Base-by-base conservation (phyloP, 2,329 filamentous ascomycete species). In the Aspergillus fischeri region DNA sequence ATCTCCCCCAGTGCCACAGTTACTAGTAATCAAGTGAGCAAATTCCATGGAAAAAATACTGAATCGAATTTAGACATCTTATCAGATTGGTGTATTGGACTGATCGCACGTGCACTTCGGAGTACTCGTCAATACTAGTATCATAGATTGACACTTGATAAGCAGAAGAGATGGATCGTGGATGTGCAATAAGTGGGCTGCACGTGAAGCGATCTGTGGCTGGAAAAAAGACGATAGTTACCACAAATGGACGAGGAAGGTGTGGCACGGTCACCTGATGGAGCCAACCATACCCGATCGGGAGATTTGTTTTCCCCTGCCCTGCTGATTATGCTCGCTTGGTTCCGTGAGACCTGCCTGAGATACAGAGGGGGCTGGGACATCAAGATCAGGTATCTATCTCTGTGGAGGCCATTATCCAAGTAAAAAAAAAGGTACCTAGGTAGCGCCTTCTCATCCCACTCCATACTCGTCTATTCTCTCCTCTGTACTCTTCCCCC, bases 281-380 rank as follows among this genome's bases (percentile, higher is more conserved):
- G 58, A 49, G 52, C 64, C 29, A 65, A 55, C 68, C 60, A 64
- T 68, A 52, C 73, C 70, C n/a, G 49, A 71, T 73, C 54, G 61
- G 69, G 73, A 75, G 70, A 74, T 74, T 75, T 75, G 73, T 75
- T 74, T 71, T 70, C 60, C 60, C 49, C 60, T 55, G 58, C 64
- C 59, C 32, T 17, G 11, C 14, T 17, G 32, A 35, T 35, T 35
- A 38, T 38, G 32, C 32, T 38, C 7, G 32, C 14, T 38, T 38
- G 32, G 14, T 35, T 21, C 7, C 41, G 4, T 10, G 8, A 47
- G 20, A 25, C n/a, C 14, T 24, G n/a, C 9, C 7, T 5, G 42
- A 45, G 44, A 11, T 20, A 21, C 32, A 35, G 41, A 24, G 42
- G 44, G 11, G 44, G 44, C 44, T 47, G 44, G 44, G 44, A 24